phyloP scores from a whole-genome alignment of 352 stramenopile genomes.

The Phytopythium aichiense region DNA sequence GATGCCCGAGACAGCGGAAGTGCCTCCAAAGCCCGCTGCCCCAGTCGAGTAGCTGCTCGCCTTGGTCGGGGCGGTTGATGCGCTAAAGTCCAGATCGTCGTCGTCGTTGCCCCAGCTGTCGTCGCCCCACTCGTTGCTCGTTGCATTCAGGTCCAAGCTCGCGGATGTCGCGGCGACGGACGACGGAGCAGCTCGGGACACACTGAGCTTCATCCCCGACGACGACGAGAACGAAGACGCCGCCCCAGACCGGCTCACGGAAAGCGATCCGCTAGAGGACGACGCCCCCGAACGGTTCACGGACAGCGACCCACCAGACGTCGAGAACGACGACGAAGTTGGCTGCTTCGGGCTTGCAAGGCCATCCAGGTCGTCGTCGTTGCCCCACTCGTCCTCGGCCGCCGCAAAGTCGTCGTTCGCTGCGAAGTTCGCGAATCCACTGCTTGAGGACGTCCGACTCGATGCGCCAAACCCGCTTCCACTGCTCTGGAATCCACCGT shows the following conservation, averaged over 20 bases:
- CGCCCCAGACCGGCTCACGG: constrained; percentile 13
- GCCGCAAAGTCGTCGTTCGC: constrained; percentile 34
- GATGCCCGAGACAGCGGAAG: neutral
- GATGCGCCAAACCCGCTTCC: constrained; percentile 12
- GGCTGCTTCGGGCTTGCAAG: constrained; percentile 37
- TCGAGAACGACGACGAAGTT: constrained; percentile 18
- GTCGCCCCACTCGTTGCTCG: constrained; percentile 45
- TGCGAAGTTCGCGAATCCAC: constrained; percentile 36
- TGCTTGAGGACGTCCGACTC: constrained; percentile 18
- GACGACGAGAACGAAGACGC: constrained; percentile 36
- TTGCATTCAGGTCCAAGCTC: constrained; percentile 18
- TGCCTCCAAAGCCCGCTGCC: neutral
- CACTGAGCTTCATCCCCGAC: constrained; percentile 49
- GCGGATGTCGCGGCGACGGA: constrained; percentile 17
- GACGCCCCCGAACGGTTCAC: constrained; percentile 4
- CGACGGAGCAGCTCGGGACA: constrained; percentile 18
- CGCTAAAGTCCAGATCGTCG: constrained; percentile 37
- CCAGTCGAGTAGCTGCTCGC: constrained; percentile 8
- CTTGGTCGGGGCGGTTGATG: constrained; percentile 11
- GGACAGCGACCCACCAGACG: constrained; percentile 15
- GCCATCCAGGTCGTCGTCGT: constrained; percentile 55
- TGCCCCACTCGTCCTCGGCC: constrained; percentile 58
- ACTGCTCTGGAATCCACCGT: constrained; percentile 7
- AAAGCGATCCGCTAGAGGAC: constrained; percentile 18
- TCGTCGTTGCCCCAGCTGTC: constrained; percentile 61